Evolutionary conservation across 2,329 filamentous ascomycete genomes (phyloP).

Genomic region (Nannizziopsis arthrosporioides): DNA sequence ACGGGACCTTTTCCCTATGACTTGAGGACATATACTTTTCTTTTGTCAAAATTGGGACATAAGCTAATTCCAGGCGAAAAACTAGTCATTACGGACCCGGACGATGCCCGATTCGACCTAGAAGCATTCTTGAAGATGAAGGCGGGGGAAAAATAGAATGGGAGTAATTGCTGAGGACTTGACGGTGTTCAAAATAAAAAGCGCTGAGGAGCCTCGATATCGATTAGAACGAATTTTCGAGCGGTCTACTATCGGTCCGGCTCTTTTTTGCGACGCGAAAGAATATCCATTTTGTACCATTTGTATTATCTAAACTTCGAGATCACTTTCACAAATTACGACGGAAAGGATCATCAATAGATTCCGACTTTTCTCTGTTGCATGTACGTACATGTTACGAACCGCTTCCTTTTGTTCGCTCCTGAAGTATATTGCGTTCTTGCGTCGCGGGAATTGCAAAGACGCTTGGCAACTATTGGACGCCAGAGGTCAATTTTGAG

Average conservation of each 20-base stretch:
- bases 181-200: slow-evolving; percentile 1
- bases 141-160: slow-evolving; percentile 29
- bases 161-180: background rate
- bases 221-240: background rate
- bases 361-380: slow-evolving; percentile 25
- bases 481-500: too few species aligned
- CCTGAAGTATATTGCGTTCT: too few species aligned
- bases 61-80: background rate
- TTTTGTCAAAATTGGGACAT: background rate
- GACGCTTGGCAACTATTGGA: too few species aligned
- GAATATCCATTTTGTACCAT: slow-evolving; percentile 20
- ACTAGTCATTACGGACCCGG: slow-evolving; percentile 60
- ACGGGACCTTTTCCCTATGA: too few species aligned
- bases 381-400: slow-evolving; percentile 7
- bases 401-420: too few species aligned
- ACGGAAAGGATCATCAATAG: slow-evolving; percentile 23
- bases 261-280: slow-evolving; percentile 1
- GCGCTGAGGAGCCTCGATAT: background rate
- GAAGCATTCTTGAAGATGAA: slow-evolving; percentile 68
- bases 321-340: slow-evolving; percentile 21
- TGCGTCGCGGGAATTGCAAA: too few species aligned
- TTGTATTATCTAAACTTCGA: slow-evolving; percentile 31
- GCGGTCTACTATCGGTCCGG: background rate
- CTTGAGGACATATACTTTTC: background rate
- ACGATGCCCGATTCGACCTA: slow-evolving; percentile 84